Percentiles rank a stretch among this genome's conserved stretches.
Conservation (phyloP, 78 protist genomes). For the Polysphondylium violaceum region DNA sequence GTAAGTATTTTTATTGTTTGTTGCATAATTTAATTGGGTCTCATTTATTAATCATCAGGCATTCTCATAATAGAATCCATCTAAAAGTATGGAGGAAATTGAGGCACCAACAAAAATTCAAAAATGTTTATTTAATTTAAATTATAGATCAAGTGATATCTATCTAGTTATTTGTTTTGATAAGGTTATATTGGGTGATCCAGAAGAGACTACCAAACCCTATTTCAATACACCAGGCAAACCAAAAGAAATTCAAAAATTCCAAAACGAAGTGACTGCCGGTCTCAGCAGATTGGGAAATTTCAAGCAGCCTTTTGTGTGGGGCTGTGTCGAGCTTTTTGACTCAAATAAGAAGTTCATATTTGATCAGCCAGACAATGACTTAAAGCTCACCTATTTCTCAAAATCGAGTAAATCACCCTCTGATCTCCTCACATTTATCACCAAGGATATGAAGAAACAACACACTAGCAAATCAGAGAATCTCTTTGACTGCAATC, state of each 20-base stretch:
- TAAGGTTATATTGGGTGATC: conserved; percentile 73
- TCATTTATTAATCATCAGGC: conserved; percentile 1
- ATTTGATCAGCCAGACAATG: conserved; percentile 12
- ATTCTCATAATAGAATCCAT: conserved; percentile 25
- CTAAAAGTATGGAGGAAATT: too few relatives aligned
- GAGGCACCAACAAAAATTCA: conserved; percentile 21
- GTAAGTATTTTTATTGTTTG: neutral
- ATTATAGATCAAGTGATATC: conserved; percentile 9
- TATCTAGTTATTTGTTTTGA: conserved; percentile 65
- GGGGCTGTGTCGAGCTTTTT: conserved; percentile 64
- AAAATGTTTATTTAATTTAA: conserved; percentile 34
- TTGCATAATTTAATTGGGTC: neutral
- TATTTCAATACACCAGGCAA: conserved; percentile 48
- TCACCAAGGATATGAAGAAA: conserved; percentile 31
- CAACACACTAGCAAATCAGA: conserved; percentile 10
- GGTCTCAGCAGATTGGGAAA: conserved; percentile 38
- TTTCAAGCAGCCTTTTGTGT: conserved; percentile 50
- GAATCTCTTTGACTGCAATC: conserved; percentile 18
- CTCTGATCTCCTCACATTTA: conserved; percentile 11
- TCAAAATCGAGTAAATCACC: too few relatives aligned
- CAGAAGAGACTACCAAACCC: conserved; percentile 60
- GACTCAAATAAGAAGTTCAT: conserved; percentile 15
- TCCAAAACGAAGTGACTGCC: conserved; percentile 23
- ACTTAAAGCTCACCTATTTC: conserved; percentile 5
- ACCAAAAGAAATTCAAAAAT: conserved; percentile 51